A percentile compares a stretch with the other conserved stretches of the same genome.
Evolutionary conservation across 2,329 filamentous ascomycete species (phyloP).

Genomic region (Ascocoryne sarcoides): DNA sequence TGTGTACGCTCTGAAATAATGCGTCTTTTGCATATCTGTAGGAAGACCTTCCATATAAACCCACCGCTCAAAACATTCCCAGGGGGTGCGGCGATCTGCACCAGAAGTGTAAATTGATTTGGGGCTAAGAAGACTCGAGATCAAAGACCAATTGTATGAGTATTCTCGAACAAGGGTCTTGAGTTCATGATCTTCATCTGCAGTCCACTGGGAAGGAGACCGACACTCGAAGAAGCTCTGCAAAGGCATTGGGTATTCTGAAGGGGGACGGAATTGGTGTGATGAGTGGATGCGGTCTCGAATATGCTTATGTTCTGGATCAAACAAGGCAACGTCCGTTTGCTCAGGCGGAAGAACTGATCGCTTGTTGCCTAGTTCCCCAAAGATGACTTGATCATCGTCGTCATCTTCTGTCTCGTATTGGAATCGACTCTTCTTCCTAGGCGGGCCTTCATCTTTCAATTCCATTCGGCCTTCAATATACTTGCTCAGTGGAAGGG

Average conservation of each 20-base stretch:
- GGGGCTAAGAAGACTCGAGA: slow-evolving; percentile 68
- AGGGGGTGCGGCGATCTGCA: slow-evolving; percentile 82
- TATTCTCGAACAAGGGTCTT: slow-evolving; percentile 80
- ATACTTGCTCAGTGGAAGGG: slow-evolving; percentile 79
- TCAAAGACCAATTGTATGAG: slow-evolving; percentile 96
- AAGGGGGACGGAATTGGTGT: slow-evolving; percentile 87
- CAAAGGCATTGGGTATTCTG: slow-evolving; percentile 83
- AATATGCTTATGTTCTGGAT: slow-evolving; percentile 79
- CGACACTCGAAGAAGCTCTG: slow-evolving; percentile 86
- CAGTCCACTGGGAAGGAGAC: slow-evolving; percentile 83
- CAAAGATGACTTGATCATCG: slow-evolving; percentile 38
- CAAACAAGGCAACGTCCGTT: slow-evolving; percentile 76
- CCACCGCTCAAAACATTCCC: slow-evolving; percentile 99
- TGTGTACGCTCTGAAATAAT: slow-evolving; percentile 77
- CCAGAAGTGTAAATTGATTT: slow-evolving; percentile 75
- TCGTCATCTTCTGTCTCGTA: slow-evolving; percentile 67
- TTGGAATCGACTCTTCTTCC: slow-evolving; percentile 74
- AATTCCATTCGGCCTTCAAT: slow-evolving; percentile 73
- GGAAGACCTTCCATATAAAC: slow-evolving; percentile 84
- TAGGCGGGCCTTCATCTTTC: slow-evolving; percentile 52
- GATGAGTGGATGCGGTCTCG: slow-evolving; percentile 83
- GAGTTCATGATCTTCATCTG: slow-evolving; percentile 83
- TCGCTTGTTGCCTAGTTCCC: slow-evolving; percentile 21
- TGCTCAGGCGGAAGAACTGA: slow-evolving; percentile 56
- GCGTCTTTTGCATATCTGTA: slow-evolving; percentile 86